Base-by-base conservation (phyloP, 441 rosid genomes). In the Eutrema salsugineum region DNA sequence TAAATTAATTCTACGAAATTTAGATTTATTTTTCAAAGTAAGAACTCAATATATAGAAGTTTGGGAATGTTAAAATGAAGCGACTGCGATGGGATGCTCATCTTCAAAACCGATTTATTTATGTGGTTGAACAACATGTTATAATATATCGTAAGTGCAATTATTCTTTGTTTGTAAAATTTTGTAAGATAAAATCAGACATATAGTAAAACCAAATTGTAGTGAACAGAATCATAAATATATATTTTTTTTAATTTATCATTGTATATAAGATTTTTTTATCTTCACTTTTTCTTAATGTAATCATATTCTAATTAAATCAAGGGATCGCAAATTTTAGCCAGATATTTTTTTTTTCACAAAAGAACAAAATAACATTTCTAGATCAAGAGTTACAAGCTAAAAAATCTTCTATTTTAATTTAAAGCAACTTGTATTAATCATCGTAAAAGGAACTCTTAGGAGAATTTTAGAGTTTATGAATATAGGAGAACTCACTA, bases 131-230 rank as follows among this genome's bases (percentile, higher is more conserved):
- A 71, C 27, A 15, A 7, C 66, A 82, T 15, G 87, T 87, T 2
- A 87, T 86, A 77, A 86, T 80, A 66, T 68, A 79, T 20, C 63
- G 88, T 87, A 79, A 70, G 80, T 22, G 10, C n/a, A 14, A 12
- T 3, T 32, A 44, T 24, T 22, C 15, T 12, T 24, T 24, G 1
- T 24, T 1, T n/a, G n/a, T n/a, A n/a, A n/a, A n/a, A 24, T 3
- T 24, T 24, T 24, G 2, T 3, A 24, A 3, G 2, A 11, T 11
- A 38, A 0, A 11, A 35, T 35, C n/a, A 1, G 3, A 24, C 1
- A 24, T 1, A 24, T 38, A 3, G 2, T 3, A 2, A 10, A 38
- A 0, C 10, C 11, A 10, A 10, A 1, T 24, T 24, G 9, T n/a
- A n/a, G n/a, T 0, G 9, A 33, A 1, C 7, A 6, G 0, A 16